Evolutionary conservation across 371 early-diverging fungal genomes (phyloP), one percentile per base, ranked within the genome.

Genomic region (Apophysomyces sp.): DNA sequence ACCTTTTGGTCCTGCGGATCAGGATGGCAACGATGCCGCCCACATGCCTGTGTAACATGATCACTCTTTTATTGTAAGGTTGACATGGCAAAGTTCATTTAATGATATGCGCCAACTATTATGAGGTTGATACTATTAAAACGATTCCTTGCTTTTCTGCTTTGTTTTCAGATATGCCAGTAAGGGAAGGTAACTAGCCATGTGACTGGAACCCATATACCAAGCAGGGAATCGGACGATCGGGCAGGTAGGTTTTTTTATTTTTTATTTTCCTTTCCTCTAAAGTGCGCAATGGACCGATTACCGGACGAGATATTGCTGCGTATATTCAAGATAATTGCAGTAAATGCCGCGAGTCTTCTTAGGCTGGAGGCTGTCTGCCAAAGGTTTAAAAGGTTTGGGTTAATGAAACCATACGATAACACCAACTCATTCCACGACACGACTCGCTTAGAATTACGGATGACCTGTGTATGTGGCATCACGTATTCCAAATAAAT

Each of bases 231-330:
- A 21, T 8, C 21, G 41, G 18, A n/a, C 41, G 0, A 40, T 4
- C 41, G 41, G 41, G 41, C 18, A 41, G n/a, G 1, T 7, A 16
- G 41, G 13, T 53, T 55, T 21, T 11, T 55, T 31, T 29, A 32
- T 56, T 34, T 65, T 58, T 31, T 59, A 36, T 39, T 37, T 29
- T 32, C 27, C 3, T 32, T 32, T 31, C 41, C 28, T 58, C 18
- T n/a, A 13, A 18, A 52, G 27, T 52, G 28, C 58, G 29, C 37
- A 39, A 75, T 75, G 76, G 64, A 75, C 24, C 37, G 31, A 56
- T 60, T 73, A 36, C 77, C 77, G 39, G 72, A 73, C 67, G 73
- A 77, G 58, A 55, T 77, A 54, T 37, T 73, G 26, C 40, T 71
- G 52, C 57, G 62, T 16, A 71, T 77, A 57, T 66, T 73, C 30